Base-by-base conservation (phyloP, 176 grass and related monocot species). In the Musa itinerans region DNA sequence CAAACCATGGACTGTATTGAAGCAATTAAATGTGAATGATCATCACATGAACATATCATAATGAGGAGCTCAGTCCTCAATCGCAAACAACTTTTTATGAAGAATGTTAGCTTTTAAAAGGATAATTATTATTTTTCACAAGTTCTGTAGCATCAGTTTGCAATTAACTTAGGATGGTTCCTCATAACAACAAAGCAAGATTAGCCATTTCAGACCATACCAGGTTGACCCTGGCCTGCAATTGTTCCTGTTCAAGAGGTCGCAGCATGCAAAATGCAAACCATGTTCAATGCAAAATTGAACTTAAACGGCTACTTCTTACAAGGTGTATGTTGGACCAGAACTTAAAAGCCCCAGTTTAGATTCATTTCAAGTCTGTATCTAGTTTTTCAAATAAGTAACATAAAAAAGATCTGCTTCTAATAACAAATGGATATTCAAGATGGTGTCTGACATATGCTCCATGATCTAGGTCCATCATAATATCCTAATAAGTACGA, bases 1-100 rank as follows among this genome's bases (percentile, higher is more conserved):
- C 1, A 83, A 82, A 76, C 90, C 86, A 76, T 94, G 88, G 50
- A 94, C 95, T 99, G 88, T 87, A 16, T 20, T n/a, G 10, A 51
- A 70, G 17, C 17, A 70, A 51, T 70, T 50, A 7, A 50, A 49
- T 20, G 20, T 52, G 17, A 22, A 21, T 48, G 25, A 19, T 50
- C 5, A 61, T 61, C 57, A n/a, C 16, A 61, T 8, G 57, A 61
- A 61, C 57, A 61, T 61, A 61, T n/a, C 17, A 19, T 7, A 61
- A 13, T 26, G 23, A 26, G 63, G 10, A 65, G 12, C 10, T 1
- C 12, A 11, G 10, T 27, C 11, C 9, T 26, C 20, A 13, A 63
- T 6, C 11, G 2, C 23, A 23, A 23, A 11, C 10, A 11, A 25
- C 29, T 65, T 8, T 26, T 65, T 2, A 26, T n/a, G 13, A 26